Evolutionary conservation across 495 filamentous ascomycete species (phyloP).

Genomic region (Cairneyella variabilis): DNA sequence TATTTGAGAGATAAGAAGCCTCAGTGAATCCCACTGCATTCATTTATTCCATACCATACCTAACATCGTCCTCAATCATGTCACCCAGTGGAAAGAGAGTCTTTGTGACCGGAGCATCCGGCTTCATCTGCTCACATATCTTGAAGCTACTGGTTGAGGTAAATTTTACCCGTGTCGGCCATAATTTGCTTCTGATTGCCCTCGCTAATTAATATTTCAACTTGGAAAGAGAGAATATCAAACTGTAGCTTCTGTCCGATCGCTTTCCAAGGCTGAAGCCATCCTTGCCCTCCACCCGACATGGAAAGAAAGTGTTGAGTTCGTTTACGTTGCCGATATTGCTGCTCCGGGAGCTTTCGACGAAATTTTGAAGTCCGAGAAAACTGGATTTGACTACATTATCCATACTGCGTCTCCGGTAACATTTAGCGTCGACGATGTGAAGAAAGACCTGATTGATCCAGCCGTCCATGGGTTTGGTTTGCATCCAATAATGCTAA

Average conservation of each 20-base stretch:
- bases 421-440: conserved; percentile 3
- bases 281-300: conserved; percentile 28
- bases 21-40: not conserved
- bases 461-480: conserved; percentile 19
- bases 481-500: not conserved
- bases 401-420: conserved; percentile 27
- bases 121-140: not conserved
- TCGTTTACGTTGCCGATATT: conserved; percentile 21
- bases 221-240: conserved; percentile 7
- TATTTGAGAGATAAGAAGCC: not conserved
- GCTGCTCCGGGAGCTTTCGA: conserved; percentile 18
- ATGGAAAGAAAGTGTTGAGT: conserved; percentile 25
- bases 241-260: conserved; percentile 12
- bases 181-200: not conserved
- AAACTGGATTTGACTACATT: conserved; percentile 22
- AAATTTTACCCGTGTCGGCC: not conserved
- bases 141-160: not conserved
- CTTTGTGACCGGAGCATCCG: not conserved
- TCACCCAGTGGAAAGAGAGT: too few species aligned
- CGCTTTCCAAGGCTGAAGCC: conserved; percentile 27
- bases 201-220: too few species aligned
- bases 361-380: conserved; percentile 14
- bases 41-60: not conserved
- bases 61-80: not conserved
- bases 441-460: conserved; percentile 8